These are phyloP conservation scores for Pseudogymnoascus sp. DNA, from an alignment of 2,329 filamentous ascomycete species.

Conservation along the genomic window DNA sequence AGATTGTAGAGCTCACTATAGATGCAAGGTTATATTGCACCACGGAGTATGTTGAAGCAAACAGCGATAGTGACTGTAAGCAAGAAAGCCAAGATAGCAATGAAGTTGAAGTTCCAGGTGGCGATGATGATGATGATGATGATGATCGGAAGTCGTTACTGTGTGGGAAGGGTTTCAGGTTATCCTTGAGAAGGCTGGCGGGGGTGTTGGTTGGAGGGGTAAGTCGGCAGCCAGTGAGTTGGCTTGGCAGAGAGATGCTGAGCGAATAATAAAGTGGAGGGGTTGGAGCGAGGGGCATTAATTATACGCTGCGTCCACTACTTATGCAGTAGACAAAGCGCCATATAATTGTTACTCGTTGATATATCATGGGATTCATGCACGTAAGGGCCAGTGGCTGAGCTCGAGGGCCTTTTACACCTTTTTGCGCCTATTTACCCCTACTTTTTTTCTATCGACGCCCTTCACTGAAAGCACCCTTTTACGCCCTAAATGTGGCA, in stretches of 20 bases:
- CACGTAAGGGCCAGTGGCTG: background rate
- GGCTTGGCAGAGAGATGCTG: background rate
- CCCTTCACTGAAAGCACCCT: background rate
- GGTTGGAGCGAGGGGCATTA: slow-evolving; percentile 1
- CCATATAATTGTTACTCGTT: slow-evolving; percentile 5
- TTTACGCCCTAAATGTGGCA: background rate
- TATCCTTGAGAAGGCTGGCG: background rate
- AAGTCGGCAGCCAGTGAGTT: background rate
- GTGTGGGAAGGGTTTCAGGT: slow-evolving; percentile 2
- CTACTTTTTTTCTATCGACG: background rate
- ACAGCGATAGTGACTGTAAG: background rate
- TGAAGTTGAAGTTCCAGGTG: background rate
- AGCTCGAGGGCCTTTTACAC: background rate
- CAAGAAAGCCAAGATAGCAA: background rate
- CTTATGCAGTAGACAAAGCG: slow-evolving; percentile 2
- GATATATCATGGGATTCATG: slow-evolving; percentile 6
- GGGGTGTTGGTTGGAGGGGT: slow-evolving; percentile 5
- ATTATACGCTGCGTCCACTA: background rate
- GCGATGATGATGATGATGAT: background rate
- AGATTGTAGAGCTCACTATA: slow-evolving; percentile 3
- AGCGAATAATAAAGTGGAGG: slow-evolving; percentile 6
- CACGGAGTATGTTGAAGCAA: background rate
- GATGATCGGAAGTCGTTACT: background rate
- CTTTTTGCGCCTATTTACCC: background rate
- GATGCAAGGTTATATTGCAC: background rate